A percentile compares a stretch with the other conserved stretches of the same genome.
These are phyloP conservation scores for Eucalyptus coolabah DNA, from an alignment of 345 rosid genomes.

Conservation along the genomic window DNA sequence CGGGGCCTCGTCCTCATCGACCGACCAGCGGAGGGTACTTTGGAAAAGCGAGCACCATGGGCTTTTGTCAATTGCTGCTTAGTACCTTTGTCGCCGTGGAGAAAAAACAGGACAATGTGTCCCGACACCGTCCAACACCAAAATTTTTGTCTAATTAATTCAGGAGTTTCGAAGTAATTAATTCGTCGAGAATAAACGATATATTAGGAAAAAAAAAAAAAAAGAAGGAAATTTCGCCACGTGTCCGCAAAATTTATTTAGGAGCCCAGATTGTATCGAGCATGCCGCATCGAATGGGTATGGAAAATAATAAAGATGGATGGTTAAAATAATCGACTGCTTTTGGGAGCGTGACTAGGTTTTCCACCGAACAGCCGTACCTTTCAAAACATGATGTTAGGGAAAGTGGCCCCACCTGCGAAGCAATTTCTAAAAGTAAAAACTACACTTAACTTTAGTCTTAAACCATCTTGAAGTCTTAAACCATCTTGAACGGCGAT, in stretches of 20 bases:
- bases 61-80: not conserved
- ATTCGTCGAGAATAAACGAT: not conserved
- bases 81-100: not conserved
- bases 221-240: not conserved
- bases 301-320: not conserved
- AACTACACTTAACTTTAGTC: too few relatives aligned
- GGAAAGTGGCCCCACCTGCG: not conserved
- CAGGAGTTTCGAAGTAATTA: not conserved
- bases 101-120: not conserved
- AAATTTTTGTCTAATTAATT: not conserved
- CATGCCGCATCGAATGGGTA: not conserved
- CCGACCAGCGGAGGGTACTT: not conserved
- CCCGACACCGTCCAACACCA: not conserved
- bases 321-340: not conserved
- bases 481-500: not conserved
- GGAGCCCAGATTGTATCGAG: not conserved
- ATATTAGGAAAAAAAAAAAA: too few relatives aligned
- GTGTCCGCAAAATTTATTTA: not conserved
- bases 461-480: not conserved
- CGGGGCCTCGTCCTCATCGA: not conserved
- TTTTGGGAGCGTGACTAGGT: not conserved
- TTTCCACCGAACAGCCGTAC: not conserved
- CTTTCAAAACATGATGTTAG: not conserved
- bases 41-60: not conserved
- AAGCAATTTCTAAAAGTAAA: not conserved